Conservation (phyloP, 805 yeast species). For the Lachancea cidri region DNA sequence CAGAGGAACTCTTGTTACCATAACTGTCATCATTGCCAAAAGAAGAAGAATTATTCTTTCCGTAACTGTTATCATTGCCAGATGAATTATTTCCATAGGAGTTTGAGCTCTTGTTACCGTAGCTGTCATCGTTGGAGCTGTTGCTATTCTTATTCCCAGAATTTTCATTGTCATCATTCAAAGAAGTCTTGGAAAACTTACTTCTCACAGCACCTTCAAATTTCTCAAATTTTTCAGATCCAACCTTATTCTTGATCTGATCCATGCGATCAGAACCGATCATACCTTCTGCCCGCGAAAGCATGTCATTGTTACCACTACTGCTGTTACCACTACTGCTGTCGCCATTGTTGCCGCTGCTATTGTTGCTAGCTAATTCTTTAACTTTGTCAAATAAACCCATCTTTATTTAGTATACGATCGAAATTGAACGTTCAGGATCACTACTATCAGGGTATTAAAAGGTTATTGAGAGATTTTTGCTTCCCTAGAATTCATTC, state of each 20-base stretch:
- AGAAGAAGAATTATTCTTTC: constrained; percentile 22
- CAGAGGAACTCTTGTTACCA: constrained; percentile 7
- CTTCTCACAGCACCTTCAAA: constrained; percentile 27
- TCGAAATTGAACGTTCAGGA: too few relatives aligned
- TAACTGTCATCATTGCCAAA: constrained; percentile 32
- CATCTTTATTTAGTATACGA: constrained; percentile 21
- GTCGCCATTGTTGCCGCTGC: constrained; percentile 16
- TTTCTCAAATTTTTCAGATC: constrained; percentile 29
- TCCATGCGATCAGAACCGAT: constrained; percentile 30
- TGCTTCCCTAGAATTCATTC: too few relatives aligned
- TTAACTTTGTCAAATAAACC: constrained; percentile 42
- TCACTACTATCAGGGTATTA: too few relatives aligned
- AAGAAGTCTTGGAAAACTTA: constrained; percentile 24
- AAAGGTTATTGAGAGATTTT: too few relatives aligned
- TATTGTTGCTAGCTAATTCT: constrained; percentile 28
- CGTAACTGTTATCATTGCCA: constrained; percentile 13
- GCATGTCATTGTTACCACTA: constrained; percentile 17
- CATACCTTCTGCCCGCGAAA: constrained; percentile 26
- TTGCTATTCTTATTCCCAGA: constrained; percentile 14
- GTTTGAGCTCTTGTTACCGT: constrained; percentile 14
- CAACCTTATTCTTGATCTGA: constrained; percentile 27
- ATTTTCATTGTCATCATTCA: constrained; percentile 18
- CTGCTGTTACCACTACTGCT: constrained; percentile 9
- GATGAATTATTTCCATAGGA: constrained; percentile 30
- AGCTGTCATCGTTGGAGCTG: constrained; percentile 9